Evolutionary conservation across 2,329 filamentous ascomycete species (phyloP), one percentile per base, ranked within the genome.

Genomic region (Penicillium corylophilum): DNA sequence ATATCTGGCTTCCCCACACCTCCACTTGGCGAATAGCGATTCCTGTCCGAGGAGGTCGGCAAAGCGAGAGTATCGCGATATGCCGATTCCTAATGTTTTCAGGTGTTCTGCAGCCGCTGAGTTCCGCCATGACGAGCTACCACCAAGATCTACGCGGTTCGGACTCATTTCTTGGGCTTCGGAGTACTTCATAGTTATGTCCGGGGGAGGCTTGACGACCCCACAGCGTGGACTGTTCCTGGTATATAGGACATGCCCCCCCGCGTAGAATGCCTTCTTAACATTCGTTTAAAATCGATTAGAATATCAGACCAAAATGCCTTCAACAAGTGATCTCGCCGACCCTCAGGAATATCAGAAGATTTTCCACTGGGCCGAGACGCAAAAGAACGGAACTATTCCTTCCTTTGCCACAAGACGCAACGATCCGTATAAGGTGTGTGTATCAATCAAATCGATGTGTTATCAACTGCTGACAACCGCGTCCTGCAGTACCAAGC

Each of bases 291-390:
- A 8, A 2, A 33, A 33, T 33, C 31, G 2, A 28, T 28, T n/a
- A 28, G 8, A 8, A 22, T n/a, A 29, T n/a, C n/a, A 8, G 16
- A 20, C 12, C 46, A 63, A 15, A 29, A 68, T 69, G 64, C 53
- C 59, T 54, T 66, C 65, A 9, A 61, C 58, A 44, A 57, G 52
- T 23, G 54, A 54, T 2, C 51, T 67, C 8, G 50, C 65, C 2
- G 64, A 67, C 46, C 64, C 67, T 41, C 33, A 65, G 38, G 75
- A 80, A 39, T 80, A 79, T 56, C 76, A 79, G 48, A 76, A 77
- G 45, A 77, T 79, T 59, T 79, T 80, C 53, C 78, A 80, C 62
- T 84, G 82, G 81, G 81, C 80, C 0, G 80, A 82, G 62, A 83
- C 81, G n/a, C 81, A 84, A 57, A 76, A 82, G 61, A 75, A 83